A percentile compares a stretch with the other conserved stretches of the same genome.
phyloP scores from a whole-genome alignment of 257 asterid species.

The Primulina eburnea region DNA sequence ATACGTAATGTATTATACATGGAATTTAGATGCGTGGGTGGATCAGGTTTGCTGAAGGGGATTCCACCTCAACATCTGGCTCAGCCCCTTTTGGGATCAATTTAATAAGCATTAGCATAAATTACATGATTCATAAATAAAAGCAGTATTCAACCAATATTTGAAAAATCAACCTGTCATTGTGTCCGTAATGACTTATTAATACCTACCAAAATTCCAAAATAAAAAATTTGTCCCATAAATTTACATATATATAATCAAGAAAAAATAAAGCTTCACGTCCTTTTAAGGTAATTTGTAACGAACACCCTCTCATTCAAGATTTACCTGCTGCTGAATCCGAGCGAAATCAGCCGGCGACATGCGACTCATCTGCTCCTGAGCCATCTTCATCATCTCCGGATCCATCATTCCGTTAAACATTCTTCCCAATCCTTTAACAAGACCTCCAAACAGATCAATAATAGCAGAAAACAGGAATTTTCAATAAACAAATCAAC shows the following conservation, averaged over 20 bases:
- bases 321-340: conserved; percentile 84
- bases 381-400: conserved; percentile 83
- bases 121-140: not conserved
- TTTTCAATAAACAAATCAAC: not conserved
- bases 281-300: no score
- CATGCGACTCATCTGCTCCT: conserved; percentile 99
- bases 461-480: conserved; percentile 14
- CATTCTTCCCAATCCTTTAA: conserved; percentile 34
- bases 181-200: not conserved
- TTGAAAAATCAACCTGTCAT: not conserved
- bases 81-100: not conserved
- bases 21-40: not conserved
- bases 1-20: not conserved
- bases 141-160: no score
- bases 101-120: not conserved
- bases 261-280: not conserved
- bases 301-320: not conserved
- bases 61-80: not conserved
- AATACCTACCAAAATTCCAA: not conserved
- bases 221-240: not conserved
- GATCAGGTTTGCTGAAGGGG: not conserved
- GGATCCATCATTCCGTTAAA: conserved; percentile 97
- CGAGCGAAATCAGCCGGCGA: conserved; percentile 90
- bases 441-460: conserved; percentile 23
- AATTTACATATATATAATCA: not conserved